A percentile compares a stretch with the other conserved stretches of the same genome.
phyloP scores from a whole-genome alignment of 768 basidiomycete genomes.

The Calocybe indica region DNA sequence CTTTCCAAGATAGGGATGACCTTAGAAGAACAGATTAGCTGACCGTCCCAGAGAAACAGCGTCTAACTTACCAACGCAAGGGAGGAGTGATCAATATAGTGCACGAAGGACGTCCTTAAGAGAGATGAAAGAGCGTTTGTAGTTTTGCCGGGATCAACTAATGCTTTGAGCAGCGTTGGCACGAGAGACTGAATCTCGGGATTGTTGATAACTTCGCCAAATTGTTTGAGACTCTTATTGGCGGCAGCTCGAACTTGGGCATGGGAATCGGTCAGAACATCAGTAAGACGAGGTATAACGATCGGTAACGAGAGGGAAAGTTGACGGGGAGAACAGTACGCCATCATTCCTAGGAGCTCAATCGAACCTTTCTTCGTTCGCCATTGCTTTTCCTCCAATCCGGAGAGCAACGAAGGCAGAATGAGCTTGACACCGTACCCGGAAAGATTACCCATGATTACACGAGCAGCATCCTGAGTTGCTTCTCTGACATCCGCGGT shows the following conservation, averaged over 20 bases:
- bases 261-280: conserved; percentile 94
- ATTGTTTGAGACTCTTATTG: conserved; percentile 93
- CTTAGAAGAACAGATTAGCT: conserved; percentile 26
- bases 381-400: conserved; percentile 98
- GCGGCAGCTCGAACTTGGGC: conserved; percentile 91
- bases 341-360: conserved; percentile 96
- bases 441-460: conserved; percentile 94
- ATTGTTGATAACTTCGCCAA: conserved; percentile 97
- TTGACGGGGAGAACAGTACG: conserved; percentile 94
- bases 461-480: conserved; percentile 83
- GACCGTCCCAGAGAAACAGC: neutral
- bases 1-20: conserved; percentile 94
- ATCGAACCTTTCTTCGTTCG: conserved; percentile 96
- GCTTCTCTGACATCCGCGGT: conserved; percentile 88
- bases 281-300: conserved; percentile 93
- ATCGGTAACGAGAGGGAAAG: conserved; percentile 92
- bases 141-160: conserved; percentile 93
- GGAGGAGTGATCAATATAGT: conserved; percentile 97
- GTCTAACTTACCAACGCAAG: conserved; percentile 68
- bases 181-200: conserved; percentile 94
- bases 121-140: conserved; percentile 78
- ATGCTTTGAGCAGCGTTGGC: conserved; percentile 84
- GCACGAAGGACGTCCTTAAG: conserved; percentile 93
- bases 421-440: conserved; percentile 96
- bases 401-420: conserved; percentile 81